Evolutionary conservation across 495 filamentous ascomycete genomes (phyloP).

Genomic region (Xylaria venustula): DNA sequence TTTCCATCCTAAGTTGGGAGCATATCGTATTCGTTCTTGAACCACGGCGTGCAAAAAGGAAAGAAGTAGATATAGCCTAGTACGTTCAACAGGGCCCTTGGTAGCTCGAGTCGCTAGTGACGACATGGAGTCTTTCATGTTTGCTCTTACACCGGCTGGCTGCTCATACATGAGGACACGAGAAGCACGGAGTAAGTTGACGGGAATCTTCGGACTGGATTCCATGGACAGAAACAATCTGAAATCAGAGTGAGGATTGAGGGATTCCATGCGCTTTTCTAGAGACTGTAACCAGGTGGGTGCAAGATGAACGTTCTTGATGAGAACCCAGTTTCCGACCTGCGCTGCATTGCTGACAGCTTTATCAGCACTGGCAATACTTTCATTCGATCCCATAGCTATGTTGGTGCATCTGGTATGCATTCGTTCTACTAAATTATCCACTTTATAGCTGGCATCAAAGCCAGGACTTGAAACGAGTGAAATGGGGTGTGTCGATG

Average conservation of each 20-base stretch:
- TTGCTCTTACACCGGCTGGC: conserved; percentile 91
- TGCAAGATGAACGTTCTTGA: conserved; percentile 99
- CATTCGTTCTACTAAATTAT: conserved; percentile 83
- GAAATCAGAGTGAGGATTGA: conserved; percentile 94
- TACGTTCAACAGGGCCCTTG: conserved; percentile 86
- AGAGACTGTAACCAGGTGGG: conserved; percentile 94
- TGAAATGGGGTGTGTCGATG: conserved; percentile 80
- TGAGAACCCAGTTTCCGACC: conserved; percentile 89
- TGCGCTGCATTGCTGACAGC: conserved; percentile 91
- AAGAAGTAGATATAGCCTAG: conserved; percentile 85
- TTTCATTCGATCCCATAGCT: conserved; percentile 97
- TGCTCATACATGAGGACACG: conserved; percentile 98
- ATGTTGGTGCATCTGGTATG: conserved; percentile 87
- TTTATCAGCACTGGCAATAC: conserved; percentile 87
- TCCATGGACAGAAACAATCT: conserved; percentile 98
- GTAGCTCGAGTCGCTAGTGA: conserved; percentile 72
- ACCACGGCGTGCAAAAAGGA: conserved; percentile 96
- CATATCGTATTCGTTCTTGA: conserved; percentile 93
- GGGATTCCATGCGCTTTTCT: conserved; percentile 91
- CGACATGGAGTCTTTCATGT: conserved; percentile 97
- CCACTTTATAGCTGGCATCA: conserved; percentile 98
- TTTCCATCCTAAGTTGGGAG: conserved; percentile 94
- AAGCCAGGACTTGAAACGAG: conserved; percentile 94
- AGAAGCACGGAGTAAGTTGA: conserved; percentile 90
- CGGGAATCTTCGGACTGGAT: conserved; percentile 92